A percentile compares a stretch with the other conserved stretches of the same genome.
These are phyloP conservation scores for Dacryopinax spathularia DNA, from an alignment of 768 basidiomycete species.

Conservation along the genomic window DNA sequence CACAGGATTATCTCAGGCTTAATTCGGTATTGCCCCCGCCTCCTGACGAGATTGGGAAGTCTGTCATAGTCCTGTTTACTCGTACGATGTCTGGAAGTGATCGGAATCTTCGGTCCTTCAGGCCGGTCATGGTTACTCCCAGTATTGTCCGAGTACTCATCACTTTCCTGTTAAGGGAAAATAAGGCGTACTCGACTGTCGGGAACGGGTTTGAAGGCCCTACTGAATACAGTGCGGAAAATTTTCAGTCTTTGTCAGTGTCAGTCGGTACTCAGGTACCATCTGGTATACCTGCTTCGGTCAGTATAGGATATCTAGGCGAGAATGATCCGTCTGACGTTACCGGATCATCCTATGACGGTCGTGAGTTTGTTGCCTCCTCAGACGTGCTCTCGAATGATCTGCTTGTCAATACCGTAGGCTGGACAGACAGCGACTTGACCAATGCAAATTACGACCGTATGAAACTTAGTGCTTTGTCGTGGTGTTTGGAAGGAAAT, in stretches of 20 bases:
- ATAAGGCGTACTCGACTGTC: not conserved
- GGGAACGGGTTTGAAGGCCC: not conserved
- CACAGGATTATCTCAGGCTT: not conserved
- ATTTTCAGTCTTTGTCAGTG: too few relatives aligned
- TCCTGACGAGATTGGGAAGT: not conserved
- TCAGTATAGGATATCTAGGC: not conserved
- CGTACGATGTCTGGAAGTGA: not conserved
- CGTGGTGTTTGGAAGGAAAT: not conserved
- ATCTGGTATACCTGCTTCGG: not conserved
- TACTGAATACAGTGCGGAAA: too few relatives aligned
- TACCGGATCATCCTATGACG: not conserved
- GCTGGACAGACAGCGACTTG: not conserved
- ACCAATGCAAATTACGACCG: not conserved
- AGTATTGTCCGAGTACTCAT: not conserved
- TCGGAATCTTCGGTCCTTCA: not conserved
- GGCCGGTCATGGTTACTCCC: not conserved
- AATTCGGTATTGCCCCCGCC: not conserved
- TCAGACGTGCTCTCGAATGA: too few relatives aligned
- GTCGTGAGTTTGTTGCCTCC: not conserved
- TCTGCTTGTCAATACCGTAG: not conserved
- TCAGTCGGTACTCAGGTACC: too few relatives aligned
- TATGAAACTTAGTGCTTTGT: not conserved
- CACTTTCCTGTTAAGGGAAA: not conserved
- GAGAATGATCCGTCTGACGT: not conserved
- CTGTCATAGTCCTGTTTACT: not conserved